These are phyloP conservation scores for Lipomyces chichibuensis DNA, from an alignment of 805 yeast genomes.

Conservation along the genomic window DNA sequence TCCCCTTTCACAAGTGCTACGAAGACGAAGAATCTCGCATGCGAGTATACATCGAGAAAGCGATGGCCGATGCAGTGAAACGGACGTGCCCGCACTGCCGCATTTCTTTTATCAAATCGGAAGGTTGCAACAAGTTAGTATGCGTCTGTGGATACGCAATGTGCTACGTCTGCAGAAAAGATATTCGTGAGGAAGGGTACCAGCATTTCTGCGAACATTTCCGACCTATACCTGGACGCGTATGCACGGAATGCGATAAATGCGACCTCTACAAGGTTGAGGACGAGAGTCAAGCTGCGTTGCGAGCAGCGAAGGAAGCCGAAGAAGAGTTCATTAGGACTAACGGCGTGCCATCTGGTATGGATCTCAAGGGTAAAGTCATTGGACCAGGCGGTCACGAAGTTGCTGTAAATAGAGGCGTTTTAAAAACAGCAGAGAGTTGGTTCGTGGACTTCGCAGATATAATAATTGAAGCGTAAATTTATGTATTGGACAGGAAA, in stretches of 20 bases:
- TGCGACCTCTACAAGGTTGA: conserved; percentile 36
- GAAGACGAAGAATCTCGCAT: conserved; percentile 33
- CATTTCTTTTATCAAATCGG: conserved; percentile 32
- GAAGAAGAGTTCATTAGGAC: conserved; percentile 29
- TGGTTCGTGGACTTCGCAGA: conserved; percentile 14
- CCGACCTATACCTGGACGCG: conserved; percentile 31
- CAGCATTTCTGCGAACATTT: conserved; percentile 34
- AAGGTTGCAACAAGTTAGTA: conserved; percentile 36
- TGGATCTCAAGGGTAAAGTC: conserved; percentile 16
- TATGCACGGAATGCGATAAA: conserved; percentile 34
- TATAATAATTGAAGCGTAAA: conserved; percentile 17
- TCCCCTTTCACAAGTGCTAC: conserved; percentile 34
- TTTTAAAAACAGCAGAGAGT: conserved; percentile 5
- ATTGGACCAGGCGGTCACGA: conserved; percentile 25
- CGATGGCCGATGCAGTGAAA: conserved; percentile 37
- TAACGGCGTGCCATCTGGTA: conserved; percentile 27
- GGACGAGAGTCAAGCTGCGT: conserved; percentile 28
- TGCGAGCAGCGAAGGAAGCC: conserved; percentile 33
- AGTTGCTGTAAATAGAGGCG: neutral
- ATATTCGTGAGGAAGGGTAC: conserved; percentile 30
- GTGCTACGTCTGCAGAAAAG: conserved; percentile 35
- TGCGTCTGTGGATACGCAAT: conserved; percentile 35
- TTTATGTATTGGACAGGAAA: neutral
- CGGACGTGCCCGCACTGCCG: conserved; percentile 36
- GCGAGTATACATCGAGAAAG: conserved; percentile 31